Conservation (phyloP, 345 rosid genomes). For the Eucalyptus regnans region DNA sequence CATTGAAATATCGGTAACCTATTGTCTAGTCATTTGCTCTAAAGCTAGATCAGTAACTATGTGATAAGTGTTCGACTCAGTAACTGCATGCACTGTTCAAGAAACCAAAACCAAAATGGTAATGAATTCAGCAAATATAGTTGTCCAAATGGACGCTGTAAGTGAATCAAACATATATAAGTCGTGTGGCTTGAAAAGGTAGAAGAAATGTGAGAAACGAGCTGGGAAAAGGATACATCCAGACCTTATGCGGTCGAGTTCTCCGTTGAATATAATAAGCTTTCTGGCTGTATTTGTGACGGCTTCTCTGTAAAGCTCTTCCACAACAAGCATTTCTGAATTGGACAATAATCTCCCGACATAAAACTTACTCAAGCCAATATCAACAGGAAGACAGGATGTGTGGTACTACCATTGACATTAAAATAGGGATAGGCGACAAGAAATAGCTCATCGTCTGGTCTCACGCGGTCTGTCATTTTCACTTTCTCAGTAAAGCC, state of each 20-base stretch:
- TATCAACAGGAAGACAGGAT: neutral
- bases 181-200: too few species aligned
- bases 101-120: neutral
- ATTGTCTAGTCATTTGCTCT: neutral
- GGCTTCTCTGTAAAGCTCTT: slow-evolving; percentile 90
- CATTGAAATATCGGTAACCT: neutral
- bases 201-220: neutral
- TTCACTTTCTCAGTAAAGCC: slow-evolving; percentile 73
- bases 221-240: slow-evolving; percentile 72
- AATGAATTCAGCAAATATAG: neutral
- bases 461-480: slow-evolving; percentile 79
- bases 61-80: neutral
- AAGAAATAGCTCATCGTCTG: slow-evolving; percentile 64
- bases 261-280: slow-evolving; percentile 83
- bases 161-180: neutral
- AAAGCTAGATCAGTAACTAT: neutral
- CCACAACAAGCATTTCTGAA: slow-evolving; percentile 95
- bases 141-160: neutral
- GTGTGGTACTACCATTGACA: slow-evolving; percentile 54
- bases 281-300: slow-evolving; percentile 44
- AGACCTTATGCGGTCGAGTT: slow-evolving; percentile 91
- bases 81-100: neutral
- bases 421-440: slow-evolving; percentile 91
- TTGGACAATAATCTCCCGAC: neutral
- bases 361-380: neutral